Conservation (phyloP, 108 stramenopile genomes). For the Nannochloropsis gaditana region DNA sequence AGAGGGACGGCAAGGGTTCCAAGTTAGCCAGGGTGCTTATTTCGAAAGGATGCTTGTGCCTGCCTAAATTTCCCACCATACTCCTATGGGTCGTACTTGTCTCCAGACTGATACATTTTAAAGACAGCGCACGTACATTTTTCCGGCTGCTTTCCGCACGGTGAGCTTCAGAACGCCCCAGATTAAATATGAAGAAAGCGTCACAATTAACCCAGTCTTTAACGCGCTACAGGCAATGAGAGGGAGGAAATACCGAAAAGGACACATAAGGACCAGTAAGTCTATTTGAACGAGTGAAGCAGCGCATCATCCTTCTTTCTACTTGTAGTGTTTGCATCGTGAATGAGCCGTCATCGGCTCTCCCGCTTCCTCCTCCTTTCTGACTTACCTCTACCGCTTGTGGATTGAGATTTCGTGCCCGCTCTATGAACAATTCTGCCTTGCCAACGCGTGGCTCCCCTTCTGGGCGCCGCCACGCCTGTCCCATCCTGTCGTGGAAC, state of each 20-base stretch:
- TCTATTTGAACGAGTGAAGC: too few species aligned
- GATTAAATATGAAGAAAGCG: background rate
- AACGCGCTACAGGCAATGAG: background rate
- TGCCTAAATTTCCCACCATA: too few species aligned
- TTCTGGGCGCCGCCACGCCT: slow-evolving; percentile 9
- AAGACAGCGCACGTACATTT: background rate
- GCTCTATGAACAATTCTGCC: background rate
- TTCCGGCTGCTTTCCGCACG: background rate
- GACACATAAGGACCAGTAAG: too few species aligned
- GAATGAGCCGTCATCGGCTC: too few species aligned
- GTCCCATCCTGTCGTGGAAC: background rate
- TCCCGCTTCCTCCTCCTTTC: background rate
- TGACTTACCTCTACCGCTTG: background rate
- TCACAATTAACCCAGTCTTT: background rate
- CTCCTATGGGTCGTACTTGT: too few species aligned
- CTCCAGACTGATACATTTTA: too few species aligned
- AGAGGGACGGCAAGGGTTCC: background rate
- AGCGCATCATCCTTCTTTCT: too few species aligned
- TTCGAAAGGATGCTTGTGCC: too few species aligned
- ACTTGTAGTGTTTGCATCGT: too few species aligned
- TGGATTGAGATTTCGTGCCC: slow-evolving; percentile 5
- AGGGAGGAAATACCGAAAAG: background rate
- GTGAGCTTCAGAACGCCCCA: background rate
- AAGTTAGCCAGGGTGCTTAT: too few species aligned
- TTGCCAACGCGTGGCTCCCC: background rate